Evolutionary conservation across 805 yeast genomes (phyloP), one percentile per base, ranked within the genome.

Genomic region (Nakazawaea populi): DNA sequence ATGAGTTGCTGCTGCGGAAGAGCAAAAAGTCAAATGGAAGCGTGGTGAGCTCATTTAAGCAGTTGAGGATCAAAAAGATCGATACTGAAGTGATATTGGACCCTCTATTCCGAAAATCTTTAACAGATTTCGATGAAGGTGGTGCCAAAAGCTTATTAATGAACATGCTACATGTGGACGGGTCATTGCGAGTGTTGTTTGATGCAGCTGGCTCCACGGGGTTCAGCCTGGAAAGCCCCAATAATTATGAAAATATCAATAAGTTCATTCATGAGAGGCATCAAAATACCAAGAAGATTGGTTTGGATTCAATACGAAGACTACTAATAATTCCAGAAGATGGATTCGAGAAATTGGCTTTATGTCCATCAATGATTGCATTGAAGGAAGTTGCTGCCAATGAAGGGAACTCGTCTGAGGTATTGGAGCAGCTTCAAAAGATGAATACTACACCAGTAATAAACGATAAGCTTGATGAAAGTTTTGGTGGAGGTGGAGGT

Each of bases 301-400:
- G 34, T 43, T 39, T 43, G 4, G 28, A 14, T 31, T 36, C 14
- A 28, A 43, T 14, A 34, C 32, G 27, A 49, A 48, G 27, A 47
- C 58, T 52, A 1, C 37, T 36, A 5, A 48, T 53, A 5, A 48
- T 53, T 14, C 14, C 52, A 7, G 62, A 64, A 10, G 62, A 58
- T 1, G 60, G 64, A 12, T 53, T 70, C 4, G 65, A 67, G 6
- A 56, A 53, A 4, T 46, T 64, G 8, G 69, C 75, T 14, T 70
- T 90, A 1, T 87, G 96, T 56, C 92, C 95, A 0, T 87, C 96
- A 0, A 70, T 88, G 55, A 73, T 68, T 6, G 82, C 83, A 52
- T 67, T 88, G 46, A 76, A 80, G 54, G 66, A 49, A 28, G 60
- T 65, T 9, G 49, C 59, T 1, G 55, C 54, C 11, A 62, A 64